These are phyloP conservation scores for Westerdykella aurantiaca DNA, from an alignment of 2,329 filamentous ascomycete genomes.

Conservation along the genomic window DNA sequence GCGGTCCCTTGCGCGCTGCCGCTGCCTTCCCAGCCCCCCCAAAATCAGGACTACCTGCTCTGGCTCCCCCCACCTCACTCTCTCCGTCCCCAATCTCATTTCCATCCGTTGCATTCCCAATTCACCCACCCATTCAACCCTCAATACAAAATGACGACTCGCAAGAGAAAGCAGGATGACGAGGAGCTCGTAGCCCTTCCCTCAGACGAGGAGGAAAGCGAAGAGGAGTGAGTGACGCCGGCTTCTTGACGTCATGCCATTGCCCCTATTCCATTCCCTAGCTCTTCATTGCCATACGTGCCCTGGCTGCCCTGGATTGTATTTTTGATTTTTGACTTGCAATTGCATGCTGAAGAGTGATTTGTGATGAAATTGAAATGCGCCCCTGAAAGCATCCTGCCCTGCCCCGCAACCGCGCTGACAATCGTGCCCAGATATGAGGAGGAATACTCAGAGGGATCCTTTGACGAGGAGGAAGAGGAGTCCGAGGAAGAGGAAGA, in stretches of 20 bases:
- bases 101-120: conserved; percentile 1
- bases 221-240: conserved; percentile 39
- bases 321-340: neutral
- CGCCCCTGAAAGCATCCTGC: neutral
- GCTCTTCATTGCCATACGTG: neutral
- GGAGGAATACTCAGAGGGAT: conserved; percentile 30
- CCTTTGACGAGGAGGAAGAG: conserved; percentile 30
- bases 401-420: neutral
- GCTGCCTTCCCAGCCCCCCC: conserved; percentile 15
- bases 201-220: conserved; percentile 39
- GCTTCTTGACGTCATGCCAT: conserved; percentile 36
- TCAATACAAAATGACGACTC: conserved; percentile 35
- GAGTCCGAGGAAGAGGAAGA: conserved; percentile 23
- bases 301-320: neutral
- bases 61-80: conserved; percentile 1
- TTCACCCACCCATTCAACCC: conserved; percentile 1
- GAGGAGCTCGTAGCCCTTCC: conserved; percentile 42
- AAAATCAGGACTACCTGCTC: conserved; percentile 11
- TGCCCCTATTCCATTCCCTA: conserved; percentile 5
- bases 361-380: neutral
- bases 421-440: conserved; percentile 25
- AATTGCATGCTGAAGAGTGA: neutral
- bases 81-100: conserved; percentile 3
- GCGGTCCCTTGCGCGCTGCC: conserved; percentile 3
- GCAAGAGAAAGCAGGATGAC: conserved; percentile 42